These are phyloP conservation scores for Candida nemodendra DNA, from an alignment of 805 yeast species.

Conservation along the genomic window DNA sequence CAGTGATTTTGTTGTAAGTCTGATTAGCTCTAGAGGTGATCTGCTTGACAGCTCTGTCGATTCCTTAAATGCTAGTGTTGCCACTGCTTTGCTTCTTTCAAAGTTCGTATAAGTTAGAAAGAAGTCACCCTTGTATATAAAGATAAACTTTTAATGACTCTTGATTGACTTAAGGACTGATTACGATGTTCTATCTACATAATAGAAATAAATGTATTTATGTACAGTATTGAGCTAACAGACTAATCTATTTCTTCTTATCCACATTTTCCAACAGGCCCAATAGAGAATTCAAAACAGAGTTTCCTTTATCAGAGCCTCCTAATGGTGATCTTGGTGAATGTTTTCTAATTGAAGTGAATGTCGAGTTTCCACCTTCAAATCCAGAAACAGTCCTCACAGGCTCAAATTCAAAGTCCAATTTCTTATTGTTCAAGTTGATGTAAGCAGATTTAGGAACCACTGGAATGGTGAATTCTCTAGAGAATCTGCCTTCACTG, in stretches of 20 bases:
- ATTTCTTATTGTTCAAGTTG: slow-evolving; percentile 20
- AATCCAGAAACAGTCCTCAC: slow-evolving; percentile 14
- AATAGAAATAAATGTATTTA: background rate
- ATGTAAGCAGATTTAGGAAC: slow-evolving; percentile 27
- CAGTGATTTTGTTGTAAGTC: slow-evolving; percentile 51
- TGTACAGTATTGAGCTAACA: too few relatives aligned
- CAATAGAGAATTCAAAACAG: slow-evolving; percentile 23
- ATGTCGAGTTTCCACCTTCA: slow-evolving; percentile 6
- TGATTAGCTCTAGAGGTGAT: slow-evolving; percentile 29
- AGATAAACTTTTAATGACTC: too few relatives aligned
- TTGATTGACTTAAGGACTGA: too few relatives aligned
- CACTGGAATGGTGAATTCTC: slow-evolving; percentile 30
- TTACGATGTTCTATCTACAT: background rate
- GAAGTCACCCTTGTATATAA: slow-evolving; percentile 2
- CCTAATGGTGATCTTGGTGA: slow-evolving; percentile 23
- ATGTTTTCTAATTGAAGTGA: slow-evolving; percentile 15
- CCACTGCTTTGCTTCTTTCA: slow-evolving; percentile 65
- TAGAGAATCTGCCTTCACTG: slow-evolving; percentile 24
- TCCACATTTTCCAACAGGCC: slow-evolving; percentile 23
- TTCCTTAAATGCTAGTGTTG: slow-evolving; percentile 87
- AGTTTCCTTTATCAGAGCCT: slow-evolving; percentile 20
- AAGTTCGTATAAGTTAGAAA: slow-evolving; percentile 14
- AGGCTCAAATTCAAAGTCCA: slow-evolving; percentile 27
- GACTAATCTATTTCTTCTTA: slow-evolving; percentile 16
- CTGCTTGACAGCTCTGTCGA: slow-evolving; percentile 49